phyloP scores from a whole-genome alignment of 768 basidiomycete species.

The Mrakia gelida region DNA sequence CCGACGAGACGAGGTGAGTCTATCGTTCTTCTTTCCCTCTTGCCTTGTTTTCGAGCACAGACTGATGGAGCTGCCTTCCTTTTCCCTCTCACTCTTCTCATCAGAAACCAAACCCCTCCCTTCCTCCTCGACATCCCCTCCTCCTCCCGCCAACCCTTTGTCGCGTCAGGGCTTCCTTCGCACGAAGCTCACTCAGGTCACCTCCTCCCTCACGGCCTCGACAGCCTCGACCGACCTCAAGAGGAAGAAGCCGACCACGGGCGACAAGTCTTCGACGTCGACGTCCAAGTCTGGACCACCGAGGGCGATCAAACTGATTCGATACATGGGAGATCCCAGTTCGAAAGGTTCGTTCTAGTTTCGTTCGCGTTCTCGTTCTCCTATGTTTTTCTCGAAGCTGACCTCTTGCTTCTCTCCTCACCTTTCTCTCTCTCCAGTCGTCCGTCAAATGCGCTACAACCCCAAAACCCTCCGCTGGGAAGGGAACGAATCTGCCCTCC shows the following conservation, averaged over 20 bases:
- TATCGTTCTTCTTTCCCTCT: not conserved
- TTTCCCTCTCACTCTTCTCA: not conserved
- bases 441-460: conserved; percentile 98
- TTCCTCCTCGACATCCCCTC: not conserved
- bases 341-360: conserved; percentile 13
- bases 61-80: not conserved
- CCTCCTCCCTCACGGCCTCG: conserved; percentile 4
- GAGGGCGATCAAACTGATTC: conserved; percentile 16
- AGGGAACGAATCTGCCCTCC: conserved; percentile 86
- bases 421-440: conserved; percentile 54
- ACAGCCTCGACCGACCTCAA: conserved; percentile 23
- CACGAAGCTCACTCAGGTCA: not conserved
- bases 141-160: not conserved
- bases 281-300: not conserved
- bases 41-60: not conserved
- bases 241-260: conserved; percentile 9
- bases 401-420: not conserved
- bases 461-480: conserved; percentile 87
- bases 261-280: not conserved
- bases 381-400: not conserved
- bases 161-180: not conserved
- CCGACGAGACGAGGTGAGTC: not conserved
- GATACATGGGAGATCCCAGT: not conserved
- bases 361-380: not conserved
- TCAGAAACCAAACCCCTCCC: not conserved